Evolutionary conservation across 1,284 basidiomycete genomes (phyloP).

Genomic region (Leccinum brunneo-olivaceum): DNA sequence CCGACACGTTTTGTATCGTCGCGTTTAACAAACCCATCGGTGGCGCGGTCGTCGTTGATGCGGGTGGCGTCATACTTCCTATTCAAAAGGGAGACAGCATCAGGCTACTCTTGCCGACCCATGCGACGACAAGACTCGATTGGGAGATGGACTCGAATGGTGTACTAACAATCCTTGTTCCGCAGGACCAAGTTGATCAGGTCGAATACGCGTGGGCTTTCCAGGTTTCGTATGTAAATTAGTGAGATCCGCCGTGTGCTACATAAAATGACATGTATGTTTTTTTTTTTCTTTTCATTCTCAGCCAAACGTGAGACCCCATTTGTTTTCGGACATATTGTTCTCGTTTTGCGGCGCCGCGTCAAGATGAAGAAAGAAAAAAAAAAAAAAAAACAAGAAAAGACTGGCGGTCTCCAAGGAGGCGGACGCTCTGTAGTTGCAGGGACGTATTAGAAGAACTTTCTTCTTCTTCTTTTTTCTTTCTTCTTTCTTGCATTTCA

Average conservation of each 20-base stretch:
- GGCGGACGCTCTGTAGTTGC: too few species aligned
- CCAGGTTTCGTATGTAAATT: conserved; percentile 31
- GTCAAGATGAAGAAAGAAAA: conserved; percentile 4
- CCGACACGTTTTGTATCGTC: conserved; percentile 46
- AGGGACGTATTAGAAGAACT: too few species aligned
- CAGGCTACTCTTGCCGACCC: conserved; percentile 33
- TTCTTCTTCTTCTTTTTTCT: background rate
- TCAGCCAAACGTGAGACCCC: too few species aligned
- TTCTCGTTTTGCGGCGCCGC: conserved; percentile 5
- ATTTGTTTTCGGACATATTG: conserved; percentile 4
- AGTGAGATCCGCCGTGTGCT: too few species aligned
- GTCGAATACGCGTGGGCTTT: conserved; percentile 43
- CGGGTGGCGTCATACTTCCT: conserved; percentile 35
- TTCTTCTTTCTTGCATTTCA: background rate
- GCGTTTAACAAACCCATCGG: conserved; percentile 34
- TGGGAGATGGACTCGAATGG: conserved; percentile 24
- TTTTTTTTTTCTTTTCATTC: too few species aligned
- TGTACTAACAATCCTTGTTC: conserved; percentile 29
- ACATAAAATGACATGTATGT: too few species aligned
- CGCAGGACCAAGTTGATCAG: conserved; percentile 23
- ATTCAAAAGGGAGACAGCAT: conserved; percentile 40
- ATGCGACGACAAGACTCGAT: conserved; percentile 4
- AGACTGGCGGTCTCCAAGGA: background rate
- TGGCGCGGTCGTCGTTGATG: conserved; percentile 34
- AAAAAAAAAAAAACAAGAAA: background rate